A percentile compares a stretch with the other conserved stretches of the same genome.
Evolutionary conservation across 2,329 filamentous ascomycete species (phyloP).

Genomic region (Lasiodiplodia theobromae): DNA sequence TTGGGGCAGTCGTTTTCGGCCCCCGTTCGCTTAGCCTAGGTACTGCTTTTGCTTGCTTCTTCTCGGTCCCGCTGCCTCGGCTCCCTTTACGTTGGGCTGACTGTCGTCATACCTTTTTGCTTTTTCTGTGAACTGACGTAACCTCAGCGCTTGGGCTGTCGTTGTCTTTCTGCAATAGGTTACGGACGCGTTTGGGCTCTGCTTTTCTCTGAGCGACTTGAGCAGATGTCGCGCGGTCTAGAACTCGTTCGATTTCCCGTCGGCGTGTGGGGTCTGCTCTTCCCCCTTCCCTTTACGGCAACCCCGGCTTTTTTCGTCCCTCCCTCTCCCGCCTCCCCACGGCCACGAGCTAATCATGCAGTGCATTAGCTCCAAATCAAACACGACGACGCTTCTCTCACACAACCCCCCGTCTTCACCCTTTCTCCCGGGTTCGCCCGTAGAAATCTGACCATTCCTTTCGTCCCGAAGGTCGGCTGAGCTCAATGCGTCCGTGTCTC

Average conservation of each 20-base stretch:
- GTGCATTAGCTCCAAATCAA: background rate
- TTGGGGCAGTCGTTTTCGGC: slow-evolving; percentile 4
- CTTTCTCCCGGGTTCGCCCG: background rate
- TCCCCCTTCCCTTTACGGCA: background rate
- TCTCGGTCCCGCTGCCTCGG: background rate
- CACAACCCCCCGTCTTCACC: background rate
- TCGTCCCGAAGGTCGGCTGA: background rate
- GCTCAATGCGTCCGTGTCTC: background rate
- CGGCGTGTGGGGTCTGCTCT: background rate
- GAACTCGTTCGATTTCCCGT: background rate
- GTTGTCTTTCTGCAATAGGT: background rate
- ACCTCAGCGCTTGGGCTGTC: background rate
- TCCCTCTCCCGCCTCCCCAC: background rate
- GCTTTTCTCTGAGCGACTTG: background rate
- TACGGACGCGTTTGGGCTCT: background rate
- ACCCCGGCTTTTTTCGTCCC: background rate
- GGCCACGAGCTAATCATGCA: background rate
- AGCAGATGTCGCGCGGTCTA: background rate
- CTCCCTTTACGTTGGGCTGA: background rate
- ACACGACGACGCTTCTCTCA: background rate
- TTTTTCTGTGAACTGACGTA: background rate
- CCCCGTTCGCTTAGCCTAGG: background rate
- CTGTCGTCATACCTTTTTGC: background rate
- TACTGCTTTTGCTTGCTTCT: background rate
- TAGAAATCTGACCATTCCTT: background rate